Conservation (phyloP, 2,329 filamentous ascomycete species). For the Fusarium newnesense region DNA sequence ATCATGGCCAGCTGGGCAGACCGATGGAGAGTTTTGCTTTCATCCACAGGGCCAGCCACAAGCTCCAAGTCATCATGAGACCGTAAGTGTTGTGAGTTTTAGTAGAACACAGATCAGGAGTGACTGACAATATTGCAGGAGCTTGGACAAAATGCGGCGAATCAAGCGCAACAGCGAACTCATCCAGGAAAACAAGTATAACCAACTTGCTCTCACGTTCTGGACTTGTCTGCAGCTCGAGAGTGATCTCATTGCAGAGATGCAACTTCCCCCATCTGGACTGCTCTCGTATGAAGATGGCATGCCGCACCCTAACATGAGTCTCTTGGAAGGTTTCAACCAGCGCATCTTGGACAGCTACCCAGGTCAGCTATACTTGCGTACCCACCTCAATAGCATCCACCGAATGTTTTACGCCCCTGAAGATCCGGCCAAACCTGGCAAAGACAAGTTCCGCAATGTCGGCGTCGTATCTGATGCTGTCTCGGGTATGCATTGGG, state of each 20-base stretch:
- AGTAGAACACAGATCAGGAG: background rate
- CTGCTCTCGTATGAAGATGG: conserved; percentile 70
- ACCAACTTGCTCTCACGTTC: conserved; percentile 79
- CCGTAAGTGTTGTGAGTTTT: conserved; percentile 61
- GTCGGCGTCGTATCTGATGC: conserved; percentile 59
- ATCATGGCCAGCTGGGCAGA: conserved; percentile 86
- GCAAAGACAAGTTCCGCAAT: conserved; percentile 55
- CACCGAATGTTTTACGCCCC: conserved; percentile 67
- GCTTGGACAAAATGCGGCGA: conserved; percentile 59
- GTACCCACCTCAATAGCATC: conserved; percentile 72
- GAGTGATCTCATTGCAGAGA: conserved; percentile 92
- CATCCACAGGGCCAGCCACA: conserved; percentile 66
- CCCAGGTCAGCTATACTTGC: conserved; percentile 70
- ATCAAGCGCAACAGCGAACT: conserved; percentile 52
- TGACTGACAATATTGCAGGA: conserved; percentile 49
- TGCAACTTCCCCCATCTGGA: conserved; percentile 71
- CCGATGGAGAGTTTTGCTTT: conserved; percentile 84
- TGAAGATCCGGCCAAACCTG: conserved; percentile 48
- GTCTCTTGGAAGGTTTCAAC: conserved; percentile 55
- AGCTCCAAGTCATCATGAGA: conserved; percentile 78
- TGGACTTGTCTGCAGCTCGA: conserved; percentile 96
- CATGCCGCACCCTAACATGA: conserved; percentile 73
- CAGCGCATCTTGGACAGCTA: conserved; percentile 67
- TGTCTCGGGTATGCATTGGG: conserved; percentile 57
- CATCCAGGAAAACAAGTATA: conserved; percentile 59